These are phyloP conservation scores for Geoglossum glabrum DNA, from an alignment of 495 filamentous ascomycete genomes.

Conservation along the genomic window DNA sequence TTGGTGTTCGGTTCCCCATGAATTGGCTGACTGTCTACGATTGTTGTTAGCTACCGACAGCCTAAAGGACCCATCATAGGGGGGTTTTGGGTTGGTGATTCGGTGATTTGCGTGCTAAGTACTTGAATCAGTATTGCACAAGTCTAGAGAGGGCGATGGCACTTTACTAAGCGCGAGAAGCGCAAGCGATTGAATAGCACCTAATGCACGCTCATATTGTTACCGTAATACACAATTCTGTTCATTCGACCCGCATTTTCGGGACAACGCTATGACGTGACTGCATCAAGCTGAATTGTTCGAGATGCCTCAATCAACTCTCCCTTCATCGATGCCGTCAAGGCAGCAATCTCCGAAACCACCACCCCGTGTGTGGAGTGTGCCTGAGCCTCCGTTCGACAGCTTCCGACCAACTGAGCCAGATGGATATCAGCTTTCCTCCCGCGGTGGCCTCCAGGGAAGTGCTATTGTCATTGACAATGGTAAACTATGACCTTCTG, in stretches of 20 bases:
- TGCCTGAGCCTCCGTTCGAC: conserved; percentile 61
- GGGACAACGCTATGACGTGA: not conserved
- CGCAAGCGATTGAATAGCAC: not conserved
- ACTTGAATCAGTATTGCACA: too few relatives aligned
- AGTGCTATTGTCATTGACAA: conserved; percentile 95
- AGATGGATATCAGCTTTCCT: conserved; percentile 42
- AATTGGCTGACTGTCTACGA: not conserved
- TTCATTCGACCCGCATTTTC: too few relatives aligned
- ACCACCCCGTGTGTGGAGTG: conserved; percentile 27
- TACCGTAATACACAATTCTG: not conserved
- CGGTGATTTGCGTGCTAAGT: too few relatives aligned
- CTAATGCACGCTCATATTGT: too few relatives aligned
- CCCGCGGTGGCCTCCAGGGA: conserved; percentile 20
- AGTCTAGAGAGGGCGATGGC: too few relatives aligned
- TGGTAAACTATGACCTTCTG: conserved; percentile 32
- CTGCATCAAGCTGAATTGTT: not conserved
- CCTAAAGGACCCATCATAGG: conserved; percentile 48
- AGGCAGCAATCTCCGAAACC: conserved; percentile 24
- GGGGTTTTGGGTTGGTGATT: not conserved
- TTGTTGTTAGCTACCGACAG: conserved; percentile 54
- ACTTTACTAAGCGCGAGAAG: not conserved
- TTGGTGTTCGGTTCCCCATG: not conserved
- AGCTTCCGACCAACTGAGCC: conserved; percentile 45
- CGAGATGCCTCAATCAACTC: not conserved
- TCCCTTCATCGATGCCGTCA: conserved; percentile 13